These are phyloP conservation scores for Xylariaceae sp. DNA, from an alignment of 2,329 filamentous ascomycete species.

Conservation along the genomic window DNA sequence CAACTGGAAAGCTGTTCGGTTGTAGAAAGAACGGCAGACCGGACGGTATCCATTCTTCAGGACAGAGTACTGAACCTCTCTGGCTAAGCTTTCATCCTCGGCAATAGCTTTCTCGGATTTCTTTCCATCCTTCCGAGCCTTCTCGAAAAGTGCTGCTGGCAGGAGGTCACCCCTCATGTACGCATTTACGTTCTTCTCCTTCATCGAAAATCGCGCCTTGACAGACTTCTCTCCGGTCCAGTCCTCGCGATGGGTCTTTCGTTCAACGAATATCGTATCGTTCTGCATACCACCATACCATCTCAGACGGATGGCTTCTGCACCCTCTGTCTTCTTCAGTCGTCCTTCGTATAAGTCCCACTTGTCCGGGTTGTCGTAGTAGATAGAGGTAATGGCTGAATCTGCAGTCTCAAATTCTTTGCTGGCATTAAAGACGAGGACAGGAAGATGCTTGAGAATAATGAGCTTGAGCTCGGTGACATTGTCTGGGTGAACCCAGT, in stretches of 20 bases:
- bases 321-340: slow-evolving; percentile 95
- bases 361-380: slow-evolving; percentile 90
- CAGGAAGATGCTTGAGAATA: slow-evolving; percentile 93
- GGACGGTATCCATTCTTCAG: slow-evolving; percentile 82
- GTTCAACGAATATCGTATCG: slow-evolving; percentile 93
- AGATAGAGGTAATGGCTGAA: slow-evolving; percentile 94
- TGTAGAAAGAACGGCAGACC: slow-evolving; percentile 94
- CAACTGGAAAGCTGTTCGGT: slow-evolving; percentile 95
- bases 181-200: slow-evolving; percentile 95
- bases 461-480: slow-evolving; percentile 98
- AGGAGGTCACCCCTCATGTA: slow-evolving; percentile 81
- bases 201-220: slow-evolving; percentile 89
- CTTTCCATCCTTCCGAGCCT: slow-evolving; percentile 91
- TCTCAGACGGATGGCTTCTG: slow-evolving; percentile 88
- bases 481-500: slow-evolving; percentile 98
- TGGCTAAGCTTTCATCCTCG: slow-evolving; percentile 81
- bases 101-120: slow-evolving; percentile 88
- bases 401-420: slow-evolving; percentile 93
- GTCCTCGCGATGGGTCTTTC: slow-evolving; percentile 96
- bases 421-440: slow-evolving; percentile 93
- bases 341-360: slow-evolving; percentile 94
- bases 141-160: slow-evolving; percentile 87
- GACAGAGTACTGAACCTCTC: slow-evolving; percentile 89
- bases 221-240: slow-evolving; percentile 99
- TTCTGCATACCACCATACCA: slow-evolving; percentile 98